Percentiles rank a stretch among this genome's conserved stretches.
phyloP scores from a whole-genome alignment of 305 asterid species.

The Fraxinus albicans region DNA sequence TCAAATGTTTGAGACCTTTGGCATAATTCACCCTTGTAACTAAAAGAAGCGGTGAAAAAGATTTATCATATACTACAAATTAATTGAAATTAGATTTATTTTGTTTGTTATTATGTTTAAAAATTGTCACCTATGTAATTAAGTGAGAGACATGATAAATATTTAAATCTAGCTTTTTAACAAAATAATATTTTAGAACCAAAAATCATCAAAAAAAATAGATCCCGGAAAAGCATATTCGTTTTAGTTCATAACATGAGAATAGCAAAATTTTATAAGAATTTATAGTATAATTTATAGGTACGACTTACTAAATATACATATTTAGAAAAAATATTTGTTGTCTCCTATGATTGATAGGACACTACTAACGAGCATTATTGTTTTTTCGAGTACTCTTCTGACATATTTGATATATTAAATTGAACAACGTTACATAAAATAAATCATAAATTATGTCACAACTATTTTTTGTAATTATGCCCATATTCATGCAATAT shows the following conservation, averaged over 20 bases:
- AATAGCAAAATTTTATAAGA: background rate
- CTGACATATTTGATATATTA: background rate
- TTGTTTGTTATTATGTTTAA: background rate
- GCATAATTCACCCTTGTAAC: background rate
- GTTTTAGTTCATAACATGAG: background rate
- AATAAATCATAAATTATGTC: too few species aligned
- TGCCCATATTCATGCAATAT: background rate
- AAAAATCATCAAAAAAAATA: background rate
- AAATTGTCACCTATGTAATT: background rate
- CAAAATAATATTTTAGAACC: background rate
- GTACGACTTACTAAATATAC: background rate
- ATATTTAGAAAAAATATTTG: background rate
- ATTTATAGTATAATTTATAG: background rate
- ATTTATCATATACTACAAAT: background rate
- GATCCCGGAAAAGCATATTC: background rate
- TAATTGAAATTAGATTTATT: background rate
- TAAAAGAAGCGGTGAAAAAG: background rate
- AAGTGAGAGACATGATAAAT: background rate
- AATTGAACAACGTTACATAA: background rate
- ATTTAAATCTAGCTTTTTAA: background rate
- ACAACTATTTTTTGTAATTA: too few species aligned
- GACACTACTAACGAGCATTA: background rate
- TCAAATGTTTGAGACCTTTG: background rate
- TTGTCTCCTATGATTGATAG: background rate
- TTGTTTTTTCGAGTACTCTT: background rate